phyloP scores from a whole-genome alignment of 345 rosid species.

The Bruguiera gymnorhiza region DNA sequence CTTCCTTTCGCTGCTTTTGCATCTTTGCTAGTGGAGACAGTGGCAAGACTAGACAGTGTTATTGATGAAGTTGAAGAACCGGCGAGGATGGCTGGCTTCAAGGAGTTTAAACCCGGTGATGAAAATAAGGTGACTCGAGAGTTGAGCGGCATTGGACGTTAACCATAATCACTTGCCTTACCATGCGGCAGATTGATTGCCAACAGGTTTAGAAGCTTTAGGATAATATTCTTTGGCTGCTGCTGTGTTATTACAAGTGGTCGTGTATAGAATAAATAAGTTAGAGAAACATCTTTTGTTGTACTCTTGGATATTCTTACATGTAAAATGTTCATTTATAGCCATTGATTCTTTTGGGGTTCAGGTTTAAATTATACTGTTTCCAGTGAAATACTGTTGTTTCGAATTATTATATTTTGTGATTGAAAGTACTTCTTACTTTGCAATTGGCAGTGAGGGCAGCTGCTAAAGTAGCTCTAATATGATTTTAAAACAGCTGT shows the following conservation, averaged over 20 bases:
- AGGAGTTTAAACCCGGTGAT: conserved; percentile 47
- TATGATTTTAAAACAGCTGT: no score
- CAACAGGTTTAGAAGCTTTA: conserved; percentile 6
- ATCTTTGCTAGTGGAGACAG: conserved; percentile 62
- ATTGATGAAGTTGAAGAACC: conserved; percentile 66
- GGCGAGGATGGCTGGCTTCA: conserved; percentile 58
- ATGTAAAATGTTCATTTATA: no score
- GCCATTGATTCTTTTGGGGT: no score
- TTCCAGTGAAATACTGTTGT: no score
- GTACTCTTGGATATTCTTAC: no score
- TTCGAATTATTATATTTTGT: no score
- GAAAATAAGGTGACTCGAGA: conserved; percentile 26
- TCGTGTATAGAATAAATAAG: neutral
- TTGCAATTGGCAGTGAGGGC: no score
- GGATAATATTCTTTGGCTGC: no score
- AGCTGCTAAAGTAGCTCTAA: no score
- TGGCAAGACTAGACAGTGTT: conserved; percentile 69
- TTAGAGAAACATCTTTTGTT: no score
- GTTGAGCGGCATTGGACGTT: conserved; percentile 21
- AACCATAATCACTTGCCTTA: conserved; percentile 26
- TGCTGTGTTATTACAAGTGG: conserved; percentile 2
- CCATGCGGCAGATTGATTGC: conserved; percentile 4
- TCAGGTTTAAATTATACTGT: no score
- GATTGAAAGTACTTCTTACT: no score
- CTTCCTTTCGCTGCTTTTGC: conserved; percentile 88